phyloP scores from a whole-genome alignment of 257 asterid species.

The Gardenia jasminoides region DNA sequence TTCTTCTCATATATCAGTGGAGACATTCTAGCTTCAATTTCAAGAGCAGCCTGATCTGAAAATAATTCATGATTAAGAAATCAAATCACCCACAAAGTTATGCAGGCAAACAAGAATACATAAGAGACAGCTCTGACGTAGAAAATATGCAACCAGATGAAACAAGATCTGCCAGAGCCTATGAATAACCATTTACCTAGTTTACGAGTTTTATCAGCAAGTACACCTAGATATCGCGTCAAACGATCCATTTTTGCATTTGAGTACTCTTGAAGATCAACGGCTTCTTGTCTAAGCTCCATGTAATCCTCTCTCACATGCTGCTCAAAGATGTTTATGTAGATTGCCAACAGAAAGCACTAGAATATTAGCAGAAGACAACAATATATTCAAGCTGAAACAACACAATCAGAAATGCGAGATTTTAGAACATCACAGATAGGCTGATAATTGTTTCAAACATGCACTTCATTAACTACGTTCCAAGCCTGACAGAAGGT shows the following conservation, averaged over 20 bases:
- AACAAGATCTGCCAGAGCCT: neutral
- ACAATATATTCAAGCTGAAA: conserved; percentile 3
- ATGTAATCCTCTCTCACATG: conserved; percentile 73
- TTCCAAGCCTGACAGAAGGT: neutral
- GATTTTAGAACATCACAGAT: neutral
- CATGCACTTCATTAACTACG: neutral
- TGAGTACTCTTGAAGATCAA: conserved; percentile 94
- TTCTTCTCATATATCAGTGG: conserved; percentile 88
- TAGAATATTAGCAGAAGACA: neutral
- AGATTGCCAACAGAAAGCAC: neutral
- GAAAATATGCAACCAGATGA: neutral
- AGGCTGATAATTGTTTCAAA: neutral
- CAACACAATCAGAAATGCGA: neutral
- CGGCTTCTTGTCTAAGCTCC: conserved; percentile 90
- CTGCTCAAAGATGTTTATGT: conserved; percentile 46
- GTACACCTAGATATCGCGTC: conserved; percentile 91
- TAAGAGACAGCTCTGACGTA: neutral
- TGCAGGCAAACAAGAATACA: neutral
- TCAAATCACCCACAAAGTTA: neutral
- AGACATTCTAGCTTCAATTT: conserved; percentile 88
- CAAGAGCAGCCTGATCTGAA: conserved; percentile 92
- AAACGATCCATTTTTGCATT: conserved; percentile 90
- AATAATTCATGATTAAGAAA: conserved; percentile 5
- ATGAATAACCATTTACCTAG: conserved; percentile 52
- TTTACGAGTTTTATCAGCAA: conserved; percentile 88